Evolutionary conservation across 176 grass and related monocot genomes (phyloP).

Genomic region (Oryza glumipatula): DNA sequence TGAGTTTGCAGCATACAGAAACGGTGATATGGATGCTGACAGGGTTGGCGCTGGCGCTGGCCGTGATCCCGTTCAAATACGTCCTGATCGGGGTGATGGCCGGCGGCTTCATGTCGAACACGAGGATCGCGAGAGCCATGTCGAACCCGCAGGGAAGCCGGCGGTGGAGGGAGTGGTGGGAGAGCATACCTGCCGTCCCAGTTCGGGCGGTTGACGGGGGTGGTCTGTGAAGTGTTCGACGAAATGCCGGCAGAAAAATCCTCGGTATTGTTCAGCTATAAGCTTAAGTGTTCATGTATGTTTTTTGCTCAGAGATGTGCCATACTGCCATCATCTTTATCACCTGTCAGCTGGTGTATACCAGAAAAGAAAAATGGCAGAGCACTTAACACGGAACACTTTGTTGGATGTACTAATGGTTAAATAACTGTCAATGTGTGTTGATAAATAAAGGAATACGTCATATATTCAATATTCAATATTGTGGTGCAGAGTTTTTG

Average conservation of each 20-base stretch:
- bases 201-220: constrained; percentile 52
- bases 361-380: background rate
- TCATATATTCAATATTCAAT: too few relatives aligned
- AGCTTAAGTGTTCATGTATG: background rate
- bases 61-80: constrained; percentile 65
- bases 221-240: background rate
- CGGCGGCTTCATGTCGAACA: constrained; percentile 43
- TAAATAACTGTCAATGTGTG: constrained; percentile 8
- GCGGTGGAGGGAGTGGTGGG: constrained; percentile 91
- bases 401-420: background rate
- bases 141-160: constrained; percentile 56
- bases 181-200: constrained; percentile 72
- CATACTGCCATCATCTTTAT: background rate
- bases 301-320: background rate
- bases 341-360: background rate
- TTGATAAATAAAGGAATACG: background rate
- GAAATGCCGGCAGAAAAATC: background rate
- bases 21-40: constrained; percentile 61
- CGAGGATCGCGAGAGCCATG: constrained; percentile 34
- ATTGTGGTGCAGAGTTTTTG: background rate
- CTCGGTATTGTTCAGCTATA: background rate
- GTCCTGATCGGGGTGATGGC: constrained; percentile 54
- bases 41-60: constrained; percentile 52
- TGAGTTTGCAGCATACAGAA: constrained; percentile 64
- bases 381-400: background rate